Percentiles rank a stretch among this genome's conserved stretches.
These are phyloP conservation scores for Ophiostoma piceae DNA, from an alignment of 2,329 filamentous ascomycete genomes.

Conservation along the genomic window DNA sequence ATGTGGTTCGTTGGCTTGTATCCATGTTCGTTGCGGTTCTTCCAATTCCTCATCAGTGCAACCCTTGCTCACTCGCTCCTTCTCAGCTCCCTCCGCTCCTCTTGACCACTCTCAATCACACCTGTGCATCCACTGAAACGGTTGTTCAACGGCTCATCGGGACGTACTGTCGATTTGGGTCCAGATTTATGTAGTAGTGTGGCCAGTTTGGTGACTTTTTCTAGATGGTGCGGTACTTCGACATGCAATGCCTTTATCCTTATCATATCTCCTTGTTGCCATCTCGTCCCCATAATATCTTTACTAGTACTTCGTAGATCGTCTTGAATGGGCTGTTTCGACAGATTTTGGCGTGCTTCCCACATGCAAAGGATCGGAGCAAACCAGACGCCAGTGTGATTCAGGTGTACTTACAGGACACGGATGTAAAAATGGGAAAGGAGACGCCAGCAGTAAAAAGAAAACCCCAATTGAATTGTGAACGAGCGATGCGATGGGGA, in stretches of 20 bases:
- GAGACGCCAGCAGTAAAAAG: neutral
- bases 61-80: neutral
- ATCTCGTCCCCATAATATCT: neutral
- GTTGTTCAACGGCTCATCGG: constrained; percentile 4
- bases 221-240: neutral
- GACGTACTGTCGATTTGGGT: neutral
- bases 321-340: neutral
- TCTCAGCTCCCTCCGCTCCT: neutral
- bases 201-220: neutral
- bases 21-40: neutral
- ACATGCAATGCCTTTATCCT: neutral
- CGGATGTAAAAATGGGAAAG: too few relatives aligned
- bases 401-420: neutral
- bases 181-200: neutral
- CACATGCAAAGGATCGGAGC: neutral
- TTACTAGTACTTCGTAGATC: neutral
- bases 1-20: neutral
- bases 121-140: neutral
- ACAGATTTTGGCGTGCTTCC: neutral
- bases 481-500: neutral
- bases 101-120: neutral
- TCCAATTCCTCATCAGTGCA: neutral
- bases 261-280: neutral
- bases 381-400: neutral
- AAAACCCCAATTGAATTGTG: neutral